phyloP scores from a whole-genome alignment of 1,139 yeast genomes.

The Lodderomyces oxycetoniae region DNA sequence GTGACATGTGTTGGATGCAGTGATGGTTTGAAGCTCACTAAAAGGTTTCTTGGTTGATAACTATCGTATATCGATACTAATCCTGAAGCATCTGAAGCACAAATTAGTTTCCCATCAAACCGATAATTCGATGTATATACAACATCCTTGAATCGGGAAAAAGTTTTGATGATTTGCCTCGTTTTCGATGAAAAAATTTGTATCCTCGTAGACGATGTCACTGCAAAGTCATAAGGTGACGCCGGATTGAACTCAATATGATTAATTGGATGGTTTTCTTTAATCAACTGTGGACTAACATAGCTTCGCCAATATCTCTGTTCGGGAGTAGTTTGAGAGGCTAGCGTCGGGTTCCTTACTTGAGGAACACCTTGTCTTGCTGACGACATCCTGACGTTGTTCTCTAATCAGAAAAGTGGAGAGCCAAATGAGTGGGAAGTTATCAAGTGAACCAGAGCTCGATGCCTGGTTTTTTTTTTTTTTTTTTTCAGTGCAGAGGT shows the following conservation, averaged over 20 bases:
- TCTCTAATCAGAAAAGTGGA: no score
- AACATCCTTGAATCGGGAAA: constrained; percentile 86
- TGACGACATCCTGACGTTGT: constrained; percentile 62
- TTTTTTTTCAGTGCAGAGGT: neutral
- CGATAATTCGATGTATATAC: constrained; percentile 84
- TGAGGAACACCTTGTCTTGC: constrained; percentile 64
- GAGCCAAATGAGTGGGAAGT: no score
- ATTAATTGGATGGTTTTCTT: constrained; percentile 88
- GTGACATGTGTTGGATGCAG: constrained; percentile 90
- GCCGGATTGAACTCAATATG: constrained; percentile 85
- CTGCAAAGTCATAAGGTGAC: constrained; percentile 88
- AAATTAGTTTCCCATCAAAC: constrained; percentile 74
- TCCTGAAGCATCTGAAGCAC: constrained; percentile 89
- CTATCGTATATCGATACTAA: constrained; percentile 81
- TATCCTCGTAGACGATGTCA: constrained; percentile 85
- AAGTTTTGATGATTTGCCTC: constrained; percentile 82
- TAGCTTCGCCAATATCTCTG: constrained; percentile 92
- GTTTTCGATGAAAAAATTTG: constrained; percentile 92
- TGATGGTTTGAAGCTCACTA: constrained; percentile 78
- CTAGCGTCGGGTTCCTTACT: constrained; percentile 67
- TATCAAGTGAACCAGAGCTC: no score
- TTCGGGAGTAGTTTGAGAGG: constrained; percentile 84
- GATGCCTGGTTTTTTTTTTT: no score
- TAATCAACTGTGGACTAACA: constrained; percentile 78
- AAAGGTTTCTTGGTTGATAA: constrained; percentile 66